phyloP scores from a whole-genome alignment of 2,329 filamentous ascomycete species.

The Dactylellina drechsleri region DNA sequence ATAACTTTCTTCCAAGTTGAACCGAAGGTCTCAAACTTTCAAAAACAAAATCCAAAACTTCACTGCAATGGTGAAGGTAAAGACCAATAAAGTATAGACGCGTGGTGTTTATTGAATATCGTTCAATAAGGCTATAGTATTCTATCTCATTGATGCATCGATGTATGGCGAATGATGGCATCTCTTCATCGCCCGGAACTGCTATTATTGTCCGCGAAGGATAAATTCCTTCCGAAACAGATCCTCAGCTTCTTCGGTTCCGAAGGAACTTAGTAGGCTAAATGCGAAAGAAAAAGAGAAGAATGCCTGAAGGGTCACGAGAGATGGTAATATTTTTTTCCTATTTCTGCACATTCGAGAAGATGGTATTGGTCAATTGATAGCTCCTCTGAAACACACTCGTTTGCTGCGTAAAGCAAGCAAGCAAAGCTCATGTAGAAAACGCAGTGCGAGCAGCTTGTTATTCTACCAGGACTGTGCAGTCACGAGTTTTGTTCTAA shows the following conservation, averaged over 20 bases:
- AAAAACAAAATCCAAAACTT: not conserved
- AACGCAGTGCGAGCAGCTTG: no score
- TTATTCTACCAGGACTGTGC: not conserved
- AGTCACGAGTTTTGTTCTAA: not conserved
- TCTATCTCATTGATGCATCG: not conserved
- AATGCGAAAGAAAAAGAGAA: constrained; percentile 8
- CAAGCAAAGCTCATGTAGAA: no score
- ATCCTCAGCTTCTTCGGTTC: not conserved
- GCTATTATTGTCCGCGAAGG: not conserved
- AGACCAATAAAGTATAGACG: constrained; percentile 43
- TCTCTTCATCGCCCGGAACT: not conserved
- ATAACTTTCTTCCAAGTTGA: no score
- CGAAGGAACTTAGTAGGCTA: constrained; percentile 18
- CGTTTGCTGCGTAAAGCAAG: no score
- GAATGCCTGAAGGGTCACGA: constrained; percentile 23
- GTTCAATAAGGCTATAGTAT: not conserved
- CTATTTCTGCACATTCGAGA: not conserved
- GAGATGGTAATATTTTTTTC: constrained; percentile 7
- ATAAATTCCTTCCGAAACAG: constrained; percentile 1
- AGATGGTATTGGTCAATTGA: constrained; percentile 12
- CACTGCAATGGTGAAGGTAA: not conserved
- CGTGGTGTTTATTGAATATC: constrained; percentile 26
- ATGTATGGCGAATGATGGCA: not conserved
- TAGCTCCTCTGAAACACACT: no score
- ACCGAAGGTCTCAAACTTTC: no score